Base-by-base conservation (phyloP, 2,329 filamentous ascomycete genomes). In the Neurospora sp. region DNA sequence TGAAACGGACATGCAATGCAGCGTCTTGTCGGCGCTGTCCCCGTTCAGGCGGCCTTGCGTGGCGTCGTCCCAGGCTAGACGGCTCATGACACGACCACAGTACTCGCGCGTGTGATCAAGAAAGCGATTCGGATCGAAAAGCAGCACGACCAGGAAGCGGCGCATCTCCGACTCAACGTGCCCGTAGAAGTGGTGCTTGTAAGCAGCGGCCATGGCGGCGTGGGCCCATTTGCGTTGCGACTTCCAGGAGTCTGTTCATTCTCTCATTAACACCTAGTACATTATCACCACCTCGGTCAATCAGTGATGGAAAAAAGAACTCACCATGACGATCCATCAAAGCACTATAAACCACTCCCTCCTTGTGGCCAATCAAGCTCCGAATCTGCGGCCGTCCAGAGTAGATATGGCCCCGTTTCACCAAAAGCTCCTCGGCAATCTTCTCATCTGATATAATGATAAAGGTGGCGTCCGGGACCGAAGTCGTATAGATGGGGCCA, bases 1-100 rank as follows among this genome's bases (percentile, higher is more conserved):
- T 4, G 82, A 84, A n/a, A 85, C 81, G 19, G 82, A 84, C 83
- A 85, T 85, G 73, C 81, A 83, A 68, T 82, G 82, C 66, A 85
- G 78, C 1, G 83, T 85, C 69, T 75, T 75, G 76, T 83, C 81
- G 68, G 83, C 83, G 71, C 79, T 82, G 65, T 83, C 80, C 57
- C 82, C 83, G 72, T 83, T 84, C 41, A 76, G 75, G 68, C 79
- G 79, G 23, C 83, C 83, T 70, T 82, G 81, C 0, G 82, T 78
- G 4, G 83, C 82, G 72, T 85, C 83, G 71, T 84, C 83, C 83
- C 83, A 85, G 3, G 83, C 81, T 4, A 85, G 77, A 19, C 81
- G 79, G 72, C 81, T 82, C 82, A 85, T 85, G 74, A 85, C 79
- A 66, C 83, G 81, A 6, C 83, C 83, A 69, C 83, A 84, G 74